phyloP scores from a whole-genome alignment of 495 filamentous ascomycete genomes.

The Usnea hakonensis region DNA sequence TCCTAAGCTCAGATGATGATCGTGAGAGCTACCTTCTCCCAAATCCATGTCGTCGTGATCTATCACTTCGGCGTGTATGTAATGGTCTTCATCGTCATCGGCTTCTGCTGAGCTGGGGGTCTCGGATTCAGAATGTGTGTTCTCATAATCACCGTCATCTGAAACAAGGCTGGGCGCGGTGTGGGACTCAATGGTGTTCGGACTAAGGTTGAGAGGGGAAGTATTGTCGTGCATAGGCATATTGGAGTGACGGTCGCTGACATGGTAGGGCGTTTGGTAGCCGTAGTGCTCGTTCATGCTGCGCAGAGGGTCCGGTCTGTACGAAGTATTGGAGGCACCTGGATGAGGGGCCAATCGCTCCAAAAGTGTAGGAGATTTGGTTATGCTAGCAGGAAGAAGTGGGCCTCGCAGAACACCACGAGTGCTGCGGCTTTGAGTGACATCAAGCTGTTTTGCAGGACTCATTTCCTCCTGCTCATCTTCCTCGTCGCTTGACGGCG shows the following conservation, averaged over 20 bases:
- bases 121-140: constrained; percentile 44
- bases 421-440: constrained; percentile 25
- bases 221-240: constrained; percentile 1
- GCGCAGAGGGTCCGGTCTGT: constrained; percentile 4
- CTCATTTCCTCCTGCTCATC: constrained; percentile 37
- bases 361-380: constrained; percentile 45
- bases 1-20: constrained; percentile 23
- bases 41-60: constrained; percentile 33
- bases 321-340: constrained; percentile 28
- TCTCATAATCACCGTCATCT: constrained; percentile 72
- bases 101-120: constrained; percentile 42
- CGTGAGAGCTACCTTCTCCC: constrained; percentile 31
- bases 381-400: constrained; percentile 49
- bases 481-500: constrained; percentile 33
- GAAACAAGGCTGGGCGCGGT: constrained; percentile 77
- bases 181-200: constrained; percentile 71
- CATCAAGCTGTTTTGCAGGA: constrained; percentile 7
- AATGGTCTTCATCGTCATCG: constrained; percentile 43
- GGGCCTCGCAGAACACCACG: constrained; percentile 25
- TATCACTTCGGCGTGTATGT: constrained; percentile 19
- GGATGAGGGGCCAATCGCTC: constrained; percentile 51
- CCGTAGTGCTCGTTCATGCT: constrained; percentile 20
- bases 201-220: constrained; percentile 56
- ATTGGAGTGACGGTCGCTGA: not conserved
- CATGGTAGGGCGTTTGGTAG: constrained; percentile 11